These are phyloP conservation scores for Rhynchospora pubera DNA, from an alignment of 176 grass and related monocot genomes.

Conservation along the genomic window DNA sequence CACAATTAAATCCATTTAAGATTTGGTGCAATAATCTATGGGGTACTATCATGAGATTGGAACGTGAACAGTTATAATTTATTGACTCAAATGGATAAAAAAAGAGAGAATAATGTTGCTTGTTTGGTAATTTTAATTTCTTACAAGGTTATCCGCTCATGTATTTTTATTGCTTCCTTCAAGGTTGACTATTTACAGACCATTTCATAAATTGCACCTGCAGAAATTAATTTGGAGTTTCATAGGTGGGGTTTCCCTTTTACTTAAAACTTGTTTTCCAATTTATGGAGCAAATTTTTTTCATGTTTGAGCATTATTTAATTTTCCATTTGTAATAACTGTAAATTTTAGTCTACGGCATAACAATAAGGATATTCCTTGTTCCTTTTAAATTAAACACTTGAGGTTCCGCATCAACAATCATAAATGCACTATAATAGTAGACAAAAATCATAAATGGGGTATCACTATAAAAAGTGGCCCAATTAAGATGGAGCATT, in stretches of 20 bases:
- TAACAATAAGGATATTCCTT: neutral
- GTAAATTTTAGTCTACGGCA: neutral
- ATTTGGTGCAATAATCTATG: slow-evolving; percentile 6
- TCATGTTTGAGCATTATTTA: too few relatives aligned
- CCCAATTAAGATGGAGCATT: too few relatives aligned
- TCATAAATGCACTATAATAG: too few relatives aligned
- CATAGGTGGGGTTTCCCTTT: too few relatives aligned
- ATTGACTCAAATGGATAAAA: neutral
- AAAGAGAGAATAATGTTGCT: neutral
- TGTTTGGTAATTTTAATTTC: neutral
- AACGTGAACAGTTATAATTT: neutral
- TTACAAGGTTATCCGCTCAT: neutral
- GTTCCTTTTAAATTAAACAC: neutral
- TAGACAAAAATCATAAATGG: too few relatives aligned
- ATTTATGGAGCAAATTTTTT: too few relatives aligned
- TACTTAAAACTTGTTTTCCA: too few relatives aligned
- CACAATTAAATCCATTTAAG: neutral
- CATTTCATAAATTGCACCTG: neutral
- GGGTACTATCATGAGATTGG: neutral
- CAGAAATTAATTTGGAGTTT: neutral
- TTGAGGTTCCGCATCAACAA: neutral
- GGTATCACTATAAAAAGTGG: too few relatives aligned
- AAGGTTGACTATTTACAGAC: neutral
- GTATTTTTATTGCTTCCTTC: neutral
- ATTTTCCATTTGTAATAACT: too few relatives aligned